These are phyloP conservation scores for Candida sojae DNA, from an alignment of 1,139 yeast species.

Conservation along the genomic window DNA sequence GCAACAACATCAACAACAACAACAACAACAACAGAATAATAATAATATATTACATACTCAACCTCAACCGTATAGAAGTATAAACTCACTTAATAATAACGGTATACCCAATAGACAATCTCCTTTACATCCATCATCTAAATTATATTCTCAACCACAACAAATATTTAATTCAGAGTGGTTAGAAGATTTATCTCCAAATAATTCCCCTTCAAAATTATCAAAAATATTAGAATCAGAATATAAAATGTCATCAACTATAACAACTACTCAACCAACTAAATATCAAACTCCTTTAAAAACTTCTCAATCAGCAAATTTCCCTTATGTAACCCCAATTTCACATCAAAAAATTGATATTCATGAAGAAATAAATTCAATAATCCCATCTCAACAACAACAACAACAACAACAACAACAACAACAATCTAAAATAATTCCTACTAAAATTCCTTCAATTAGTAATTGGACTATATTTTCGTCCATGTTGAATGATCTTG, in stretches of 20 bases:
- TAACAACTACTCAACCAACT: slow-evolving; percentile 14
- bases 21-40: not conserved
- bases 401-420: no score
- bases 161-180: slow-evolving; percentile 37
- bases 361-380: slow-evolving; percentile 5
- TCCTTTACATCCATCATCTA: slow-evolving; percentile 13
- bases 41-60: not conserved
- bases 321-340: slow-evolving; percentile 26
- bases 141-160: slow-evolving; percentile 19
- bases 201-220: slow-evolving; percentile 24
- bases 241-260: slow-evolving; percentile 15
- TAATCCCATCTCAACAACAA: not conserved
- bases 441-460: slow-evolving; percentile 6
- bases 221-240: slow-evolving; percentile 11
- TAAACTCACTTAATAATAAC: not conserved
- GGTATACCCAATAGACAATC: slow-evolving; percentile 9
- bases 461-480: slow-evolving; percentile 46
- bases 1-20: not conserved
- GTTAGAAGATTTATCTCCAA: slow-evolving; percentile 34
- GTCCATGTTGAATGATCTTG: slow-evolving; percentile 51
- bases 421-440: not conserved
- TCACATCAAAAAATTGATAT: slow-evolving; percentile 18
- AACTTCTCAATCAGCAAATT: slow-evolving; percentile 12
- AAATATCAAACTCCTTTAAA: slow-evolving; percentile 27
- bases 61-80: not conserved